Base-by-base conservation (phyloP, 768 basidiomycete species). In the Fibroporia radiculosa region DNA sequence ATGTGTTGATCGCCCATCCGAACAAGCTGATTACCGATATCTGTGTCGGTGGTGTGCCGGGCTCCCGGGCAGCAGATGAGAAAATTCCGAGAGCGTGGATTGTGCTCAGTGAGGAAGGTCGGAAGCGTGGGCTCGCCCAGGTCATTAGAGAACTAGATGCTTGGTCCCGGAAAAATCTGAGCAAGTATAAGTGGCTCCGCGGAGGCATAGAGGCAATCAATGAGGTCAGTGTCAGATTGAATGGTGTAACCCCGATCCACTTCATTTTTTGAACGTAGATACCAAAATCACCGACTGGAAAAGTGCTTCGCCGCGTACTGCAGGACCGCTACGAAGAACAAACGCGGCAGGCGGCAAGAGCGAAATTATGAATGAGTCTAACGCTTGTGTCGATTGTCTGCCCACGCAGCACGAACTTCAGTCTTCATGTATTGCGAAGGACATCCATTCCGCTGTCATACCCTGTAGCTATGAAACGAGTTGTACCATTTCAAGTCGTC, bases 31-130 rank as follows among this genome's bases (percentile, higher is more conserved):
- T 89, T 47, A 62, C 58, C 7, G 88, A 90, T 49, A 82, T 68
- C 12, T 70, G 73, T 1, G 87, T 90, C 14, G 84, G 82, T 0
- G 87, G 87, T 12, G 83, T 91, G 1, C 73, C 68, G 16, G 84
- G 84, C 22, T 82, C 79, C 0, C 78, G 81, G 3, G 80, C 80
- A 0, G 67, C 69, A 0, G 84, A 87, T 55, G 87, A 89, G 63
- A 79, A 78, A 53, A 70, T 82, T 1, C 86, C 87, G 0, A 75
- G 80, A 1, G 88, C 88, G 1, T 90, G 87, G 87, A 55, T 90
- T 33, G 82, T 88, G 0, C 62, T 89, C 6, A 82, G 78, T 45
- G 49, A 64, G 0, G 55, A 57, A 1, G 87, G 88, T 6, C 72
- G 69, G 54, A 66, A 63, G 33, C 54, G 68, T 4, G 81, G 82